Evolutionary conservation across 139 green algal species (phyloP).

Genomic region (Ettlia oleoabundans): DNA sequence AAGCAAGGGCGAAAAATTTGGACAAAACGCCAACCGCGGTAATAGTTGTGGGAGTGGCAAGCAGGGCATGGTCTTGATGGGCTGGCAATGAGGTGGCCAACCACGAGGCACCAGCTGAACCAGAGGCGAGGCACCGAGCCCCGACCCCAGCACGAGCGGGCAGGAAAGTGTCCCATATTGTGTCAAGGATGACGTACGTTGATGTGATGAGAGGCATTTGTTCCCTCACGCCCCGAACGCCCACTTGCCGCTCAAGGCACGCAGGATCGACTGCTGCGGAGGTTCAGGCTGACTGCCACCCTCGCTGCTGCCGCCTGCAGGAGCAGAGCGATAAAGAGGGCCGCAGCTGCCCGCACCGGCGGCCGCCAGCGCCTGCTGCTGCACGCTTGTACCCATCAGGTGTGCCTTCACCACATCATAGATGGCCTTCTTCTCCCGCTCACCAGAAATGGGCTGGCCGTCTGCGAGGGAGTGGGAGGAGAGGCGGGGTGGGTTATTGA

Average conservation of each 20-base stretch:
- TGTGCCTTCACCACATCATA: constrained; percentile 39
- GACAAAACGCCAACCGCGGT: too few species aligned
- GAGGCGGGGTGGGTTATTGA: not conserved
- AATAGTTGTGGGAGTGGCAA: too few species aligned
- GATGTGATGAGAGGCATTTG: not conserved
- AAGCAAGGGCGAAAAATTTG: too few species aligned
- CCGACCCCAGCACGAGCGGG: too few species aligned
- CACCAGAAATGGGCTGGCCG: constrained; percentile 28
- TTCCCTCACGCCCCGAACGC: constrained; percentile 9
- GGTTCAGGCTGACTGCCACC: constrained; percentile 7
- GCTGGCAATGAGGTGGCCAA: too few species aligned
- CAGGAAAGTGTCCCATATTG: not conserved
- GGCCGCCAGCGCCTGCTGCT: constrained; percentile 18
- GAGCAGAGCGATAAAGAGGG: not conserved
- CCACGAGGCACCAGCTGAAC: too few species aligned
- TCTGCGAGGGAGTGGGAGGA: not conserved
- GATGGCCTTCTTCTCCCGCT: constrained; percentile 37
- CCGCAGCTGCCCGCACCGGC: not conserved
- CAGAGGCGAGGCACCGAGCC: too few species aligned
- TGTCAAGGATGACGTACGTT: not conserved
- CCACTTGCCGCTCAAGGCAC: constrained; percentile 30
- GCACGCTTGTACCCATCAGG: constrained; percentile 34
- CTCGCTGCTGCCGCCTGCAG: not conserved
- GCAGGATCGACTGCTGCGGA: constrained; percentile 17
- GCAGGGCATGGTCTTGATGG: too few species aligned